Base-by-base conservation (phyloP, 441 rosid species). In the Iberis amara region DNA sequence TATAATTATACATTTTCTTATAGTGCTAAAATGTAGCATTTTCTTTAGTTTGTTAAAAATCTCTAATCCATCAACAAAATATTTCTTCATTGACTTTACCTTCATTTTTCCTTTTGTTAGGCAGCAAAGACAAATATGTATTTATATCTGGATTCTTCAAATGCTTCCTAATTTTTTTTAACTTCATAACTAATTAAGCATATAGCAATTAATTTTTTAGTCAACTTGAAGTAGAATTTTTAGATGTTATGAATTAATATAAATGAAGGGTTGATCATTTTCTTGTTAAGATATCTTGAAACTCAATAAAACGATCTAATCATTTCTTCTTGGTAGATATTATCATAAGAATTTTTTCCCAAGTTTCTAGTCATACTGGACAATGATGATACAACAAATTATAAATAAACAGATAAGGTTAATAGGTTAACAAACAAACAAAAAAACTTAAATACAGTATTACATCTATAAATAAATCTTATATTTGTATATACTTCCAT, bases 331-430 rank as follows among this genome's bases (percentile, higher is more conserved):
- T 45, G 69, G 59, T 65, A 58, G 55, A 52, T 52, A 65, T 40
- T 47, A 65, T 65, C 64, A 65, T 65, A 51, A 65, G 49, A 52
- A 38, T 30, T 52, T 51, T 3, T 45, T 52, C 40, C 59, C 32
- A 51, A 65, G 69, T 52, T 23, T 51, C 43, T 38, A 45, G 64
- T 65, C 55, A 51, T 44, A 52, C 64, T 52, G 11, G 52, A 57
- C 54, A 65, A 58, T 51, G 59, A 58, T 58, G 64, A 52, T 46
- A 18, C 21, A 18, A 18, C 21, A 18, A 18, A 18, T 18, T 18
- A 18, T 18, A 18, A 3, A 18, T 18, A 18, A 18, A 18, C 21
- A 18, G 3, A 18, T 3, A 18, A 18, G n/a, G n/a, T n/a, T n/a
- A n/a, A n/a, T n/a, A n/a, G n/a, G n/a, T n/a, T n/a, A n/a, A n/a